phyloP scores from a whole-genome alignment of 495 filamentous ascomycete genomes.

The Barbatosphaeria neglecta region DNA sequence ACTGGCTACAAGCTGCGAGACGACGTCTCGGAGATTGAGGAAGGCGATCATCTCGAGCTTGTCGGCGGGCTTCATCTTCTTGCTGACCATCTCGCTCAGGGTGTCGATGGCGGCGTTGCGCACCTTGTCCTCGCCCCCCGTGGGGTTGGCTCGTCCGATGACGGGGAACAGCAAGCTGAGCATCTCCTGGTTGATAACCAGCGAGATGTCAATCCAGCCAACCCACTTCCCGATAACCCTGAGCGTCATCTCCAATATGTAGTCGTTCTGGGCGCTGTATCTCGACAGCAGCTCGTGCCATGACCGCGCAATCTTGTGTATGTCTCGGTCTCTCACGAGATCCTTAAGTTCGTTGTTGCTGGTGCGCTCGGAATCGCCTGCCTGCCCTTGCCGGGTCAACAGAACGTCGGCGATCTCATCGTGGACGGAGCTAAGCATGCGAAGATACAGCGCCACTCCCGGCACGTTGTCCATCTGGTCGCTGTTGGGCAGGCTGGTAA shows the following conservation, averaged over 20 bases:
- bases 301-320: slow-evolving; percentile 68
- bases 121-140: slow-evolving; percentile 53
- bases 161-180: slow-evolving; percentile 72
- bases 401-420: slow-evolving; percentile 94
- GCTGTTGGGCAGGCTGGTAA: slow-evolving; percentile 48
- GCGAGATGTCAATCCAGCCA: slow-evolving; percentile 91
- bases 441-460: slow-evolving; percentile 78
- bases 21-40: slow-evolving; percentile 71
- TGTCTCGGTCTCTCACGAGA: slow-evolving; percentile 69
- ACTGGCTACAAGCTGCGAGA: slow-evolving; percentile 69
- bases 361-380: slow-evolving; percentile 63
- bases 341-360: slow-evolving; percentile 79
- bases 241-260: slow-evolving; percentile 72
- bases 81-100: slow-evolving; percentile 87
- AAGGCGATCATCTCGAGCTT: slow-evolving; percentile 90
- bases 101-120: slow-evolving; percentile 82
- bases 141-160: slow-evolving; percentile 44
- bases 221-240: slow-evolving; percentile 90
- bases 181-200: slow-evolving; percentile 82
- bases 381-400: slow-evolving; percentile 60
- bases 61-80: slow-evolving; percentile 91
- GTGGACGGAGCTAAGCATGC: slow-evolving; percentile 76
- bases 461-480: slow-evolving; percentile 51
- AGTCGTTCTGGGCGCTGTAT: slow-evolving; percentile 64
- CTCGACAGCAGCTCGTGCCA: slow-evolving; percentile 84